These are phyloP conservation scores for Boletus eberwhitei DNA, from an alignment of 768 basidiomycete species.

Conservation along the genomic window DNA sequence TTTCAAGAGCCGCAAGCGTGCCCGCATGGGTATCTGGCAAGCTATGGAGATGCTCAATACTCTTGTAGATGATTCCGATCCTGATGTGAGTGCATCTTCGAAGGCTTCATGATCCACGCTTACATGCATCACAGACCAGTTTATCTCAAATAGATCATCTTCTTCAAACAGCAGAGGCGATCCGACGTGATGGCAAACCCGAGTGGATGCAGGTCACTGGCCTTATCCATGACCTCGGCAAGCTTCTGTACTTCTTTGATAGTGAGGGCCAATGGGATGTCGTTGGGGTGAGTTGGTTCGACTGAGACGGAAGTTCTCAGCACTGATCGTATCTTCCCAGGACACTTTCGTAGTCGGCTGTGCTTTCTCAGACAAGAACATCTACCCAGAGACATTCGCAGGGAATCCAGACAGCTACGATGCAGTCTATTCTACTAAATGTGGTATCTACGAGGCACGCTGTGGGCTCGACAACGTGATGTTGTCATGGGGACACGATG, in stretches of 20 bases:
- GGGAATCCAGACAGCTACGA: slow-evolving; percentile 68
- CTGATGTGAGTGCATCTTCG: slow-evolving; percentile 51
- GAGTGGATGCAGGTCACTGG: slow-evolving; percentile 93
- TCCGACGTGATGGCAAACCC: slow-evolving; percentile 79
- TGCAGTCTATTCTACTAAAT: slow-evolving; percentile 63
- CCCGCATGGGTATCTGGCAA: slow-evolving; percentile 82
- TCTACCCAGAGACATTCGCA: slow-evolving; percentile 76
- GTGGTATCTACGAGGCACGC: slow-evolving; percentile 72
- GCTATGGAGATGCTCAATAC: slow-evolving; percentile 87
- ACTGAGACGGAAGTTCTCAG: not conserved
- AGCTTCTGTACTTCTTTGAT: slow-evolving; percentile 79
- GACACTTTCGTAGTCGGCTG: slow-evolving; percentile 84
- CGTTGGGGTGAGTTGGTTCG: slow-evolving; percentile 60
- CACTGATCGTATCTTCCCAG: slow-evolving; percentile 26
- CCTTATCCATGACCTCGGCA: slow-evolving; percentile 86
- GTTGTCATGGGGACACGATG: slow-evolving; percentile 90
- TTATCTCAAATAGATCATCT: slow-evolving; percentile 88
- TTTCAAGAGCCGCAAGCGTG: slow-evolving; percentile 63
- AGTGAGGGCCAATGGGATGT: slow-evolving; percentile 94
- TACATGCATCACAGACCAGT: slow-evolving; percentile 47
- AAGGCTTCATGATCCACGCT: slow-evolving; percentile 2
- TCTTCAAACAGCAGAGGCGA: slow-evolving; percentile 89
- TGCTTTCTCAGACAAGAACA: slow-evolving; percentile 78
- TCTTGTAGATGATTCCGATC: slow-evolving; percentile 87
- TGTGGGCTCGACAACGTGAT: slow-evolving; percentile 86